A percentile compares a stretch with the other conserved stretches of the same genome.
phyloP scores from a whole-genome alignment of 164 flowering plant species.

The Echeveria elegans region DNA sequence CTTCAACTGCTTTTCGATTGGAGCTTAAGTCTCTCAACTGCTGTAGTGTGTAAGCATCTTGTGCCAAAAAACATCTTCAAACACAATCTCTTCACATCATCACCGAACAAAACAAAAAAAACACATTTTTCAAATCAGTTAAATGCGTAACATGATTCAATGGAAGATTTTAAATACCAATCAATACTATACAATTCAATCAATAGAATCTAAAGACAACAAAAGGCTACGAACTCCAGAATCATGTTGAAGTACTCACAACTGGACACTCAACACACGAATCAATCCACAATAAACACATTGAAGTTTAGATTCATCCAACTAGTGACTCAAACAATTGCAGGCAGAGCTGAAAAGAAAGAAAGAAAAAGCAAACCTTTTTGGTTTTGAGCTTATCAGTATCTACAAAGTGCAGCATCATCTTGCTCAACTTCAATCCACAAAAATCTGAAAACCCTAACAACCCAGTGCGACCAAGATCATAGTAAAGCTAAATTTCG shows the following conservation, averaged over 20 bases:
- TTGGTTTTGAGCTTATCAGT: slow-evolving; percentile 42
- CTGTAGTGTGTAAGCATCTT: slow-evolving; percentile 50
- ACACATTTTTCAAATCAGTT: neutral
- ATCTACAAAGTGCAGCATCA: slow-evolving; percentile 37
- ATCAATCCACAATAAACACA: no score
- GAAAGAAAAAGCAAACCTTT: slow-evolving; percentile 20
- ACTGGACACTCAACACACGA: no score
- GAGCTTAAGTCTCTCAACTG: slow-evolving; percentile 58
- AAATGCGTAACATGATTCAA: no score
- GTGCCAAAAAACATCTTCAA: slow-evolving; percentile 38
- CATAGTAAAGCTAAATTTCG: neutral
- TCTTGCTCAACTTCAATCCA: slow-evolving; percentile 6
- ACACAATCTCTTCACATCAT: slow-evolving; percentile 32
- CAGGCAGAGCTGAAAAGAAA: neutral
- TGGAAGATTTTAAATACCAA: no score
- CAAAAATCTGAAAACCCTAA: neutral
- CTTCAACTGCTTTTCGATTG: slow-evolving; percentile 45
- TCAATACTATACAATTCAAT: no score
- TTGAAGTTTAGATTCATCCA: neutral
- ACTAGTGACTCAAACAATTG: no score
- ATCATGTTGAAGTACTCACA: no score
- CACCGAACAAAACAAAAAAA: neutral
- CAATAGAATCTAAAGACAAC: no score
- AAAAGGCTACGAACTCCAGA: no score
- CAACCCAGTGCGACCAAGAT: neutral